Evolutionary conservation across 768 basidiomycete genomes (phyloP).

Genomic region (Porpolomopsis calyptriformis): DNA sequence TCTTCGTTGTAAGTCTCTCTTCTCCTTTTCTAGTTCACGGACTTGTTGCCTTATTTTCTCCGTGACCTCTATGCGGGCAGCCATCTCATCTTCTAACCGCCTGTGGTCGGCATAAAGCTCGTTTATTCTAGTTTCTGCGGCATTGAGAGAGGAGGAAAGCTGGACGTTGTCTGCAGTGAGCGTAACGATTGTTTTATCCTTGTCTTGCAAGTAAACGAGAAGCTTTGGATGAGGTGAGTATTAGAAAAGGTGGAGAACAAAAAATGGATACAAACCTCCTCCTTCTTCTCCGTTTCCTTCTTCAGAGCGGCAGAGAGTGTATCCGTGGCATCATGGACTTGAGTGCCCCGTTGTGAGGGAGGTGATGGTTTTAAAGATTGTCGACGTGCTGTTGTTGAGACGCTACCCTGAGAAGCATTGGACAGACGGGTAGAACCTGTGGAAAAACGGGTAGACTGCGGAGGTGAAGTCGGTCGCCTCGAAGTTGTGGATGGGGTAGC

Average conservation of each 20-base stretch:
- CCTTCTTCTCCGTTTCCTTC: slow-evolving; percentile 72
- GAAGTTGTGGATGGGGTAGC: too few species aligned
- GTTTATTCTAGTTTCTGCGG: slow-evolving; percentile 61
- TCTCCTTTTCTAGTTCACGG: slow-evolving; percentile 82
- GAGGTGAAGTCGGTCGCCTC: too few species aligned
- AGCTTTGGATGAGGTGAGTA: slow-evolving; percentile 35
- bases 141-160: slow-evolving; percentile 51
- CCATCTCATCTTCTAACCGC: slow-evolving; percentile 73
- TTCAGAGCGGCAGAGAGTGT: slow-evolving; percentile 52
- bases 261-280: slow-evolving; percentile 42
- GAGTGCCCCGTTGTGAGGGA: slow-evolving; percentile 20
- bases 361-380: slow-evolving; percentile 39
- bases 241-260: slow-evolving; percentile 2
- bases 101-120: slow-evolving; percentile 77
- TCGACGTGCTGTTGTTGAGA: slow-evolving; percentile 38
- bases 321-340: slow-evolving; percentile 39
- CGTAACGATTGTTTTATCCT: slow-evolving; percentile 54
- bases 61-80: slow-evolving; percentile 68
- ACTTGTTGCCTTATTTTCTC: slow-evolving; percentile 76
- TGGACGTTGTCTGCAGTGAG: slow-evolving; percentile 56
- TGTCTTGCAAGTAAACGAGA: slow-evolving; percentile 66
- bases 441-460: too few species aligned
- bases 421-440: too few species aligned
- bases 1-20: slow-evolving; percentile 67
- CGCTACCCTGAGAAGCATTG: too few species aligned